Evolutionary conservation across 2,329 filamentous ascomycete species (phyloP).

Genomic region (Aspergillus sp.): DNA sequence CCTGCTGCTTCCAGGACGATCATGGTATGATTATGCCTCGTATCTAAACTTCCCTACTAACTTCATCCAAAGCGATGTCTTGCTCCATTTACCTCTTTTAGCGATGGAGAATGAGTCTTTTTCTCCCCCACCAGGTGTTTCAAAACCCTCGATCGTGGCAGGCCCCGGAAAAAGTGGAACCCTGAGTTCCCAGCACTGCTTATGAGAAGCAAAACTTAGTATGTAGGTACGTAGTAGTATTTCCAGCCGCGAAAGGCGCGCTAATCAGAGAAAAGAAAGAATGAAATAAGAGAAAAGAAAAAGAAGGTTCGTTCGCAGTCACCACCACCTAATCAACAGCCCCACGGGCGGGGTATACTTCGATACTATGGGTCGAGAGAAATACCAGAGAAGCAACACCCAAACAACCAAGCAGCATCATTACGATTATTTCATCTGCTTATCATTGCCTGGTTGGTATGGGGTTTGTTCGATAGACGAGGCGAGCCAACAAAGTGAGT

Average conservation of each 20-base stretch:
- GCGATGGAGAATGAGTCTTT: not conserved
- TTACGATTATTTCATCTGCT: too few species aligned
- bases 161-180: not conserved
- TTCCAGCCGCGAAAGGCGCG: conserved; percentile 1
- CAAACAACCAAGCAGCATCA: too few species aligned
- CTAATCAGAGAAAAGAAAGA: not conserved
- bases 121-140: not conserved
- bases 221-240: not conserved
- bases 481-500: not conserved
- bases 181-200: not conserved
- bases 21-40: not conserved
- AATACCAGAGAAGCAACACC: too few species aligned
- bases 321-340: not conserved
- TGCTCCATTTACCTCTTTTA: not conserved
- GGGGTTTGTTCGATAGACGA: not conserved
- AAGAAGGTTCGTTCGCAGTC: not conserved
- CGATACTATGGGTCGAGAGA: not conserved
- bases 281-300: not conserved
- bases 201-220: not conserved
- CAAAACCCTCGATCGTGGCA: not conserved
- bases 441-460: not conserved
- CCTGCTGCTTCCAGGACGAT: not conserved
- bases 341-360: not conserved
- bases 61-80: not conserved
- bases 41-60: not conserved